A percentile compares a stretch with the other conserved stretches of the same genome.
These are phyloP conservation scores for Salisapilia sapeloensis DNA, from an alignment of 352 stramenopile species.

Conservation along the genomic window DNA sequence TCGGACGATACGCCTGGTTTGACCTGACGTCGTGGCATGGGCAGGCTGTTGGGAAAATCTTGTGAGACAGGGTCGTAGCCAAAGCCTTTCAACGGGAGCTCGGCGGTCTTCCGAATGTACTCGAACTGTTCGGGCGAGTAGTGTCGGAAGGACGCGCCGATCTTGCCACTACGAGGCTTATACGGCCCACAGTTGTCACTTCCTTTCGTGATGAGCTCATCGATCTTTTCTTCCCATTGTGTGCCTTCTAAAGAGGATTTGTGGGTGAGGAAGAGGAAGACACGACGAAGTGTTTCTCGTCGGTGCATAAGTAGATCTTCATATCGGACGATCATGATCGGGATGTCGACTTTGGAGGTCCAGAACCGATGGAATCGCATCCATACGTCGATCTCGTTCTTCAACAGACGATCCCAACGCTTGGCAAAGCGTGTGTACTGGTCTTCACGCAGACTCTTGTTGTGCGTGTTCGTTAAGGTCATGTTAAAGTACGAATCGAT, in stretches of 20 bases:
- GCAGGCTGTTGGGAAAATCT: constrained; percentile 52
- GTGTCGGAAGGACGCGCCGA: constrained; percentile 66
- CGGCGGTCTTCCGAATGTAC: constrained; percentile 61
- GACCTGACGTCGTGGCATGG: constrained; percentile 59
- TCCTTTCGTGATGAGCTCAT: constrained; percentile 30
- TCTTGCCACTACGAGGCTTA: constrained; percentile 71
- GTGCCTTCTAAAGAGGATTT: constrained; percentile 44
- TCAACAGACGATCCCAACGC: constrained; percentile 79
- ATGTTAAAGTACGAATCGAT: constrained; percentile 99
- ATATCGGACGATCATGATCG: constrained; percentile 85
- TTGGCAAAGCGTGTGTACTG: constrained; percentile 79
- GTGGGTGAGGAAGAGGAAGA: constrained; percentile 67
- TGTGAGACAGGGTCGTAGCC: constrained; percentile 76
- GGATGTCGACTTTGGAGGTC: constrained; percentile 77
- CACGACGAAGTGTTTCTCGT: constrained; percentile 53
- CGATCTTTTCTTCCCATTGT: constrained; percentile 56
- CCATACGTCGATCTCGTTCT: constrained; percentile 84
- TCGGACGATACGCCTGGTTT: constrained; percentile 34
- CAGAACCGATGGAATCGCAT: constrained; percentile 86
- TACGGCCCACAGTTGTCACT: constrained; percentile 57
- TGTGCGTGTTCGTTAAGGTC: constrained; percentile 88
- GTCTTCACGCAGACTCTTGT: constrained; percentile 76
- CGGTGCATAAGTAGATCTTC: constrained; percentile 79
- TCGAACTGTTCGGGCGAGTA: constrained; percentile 74
- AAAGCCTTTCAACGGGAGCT: constrained; percentile 62